Evolutionary conservation across 768 basidiomycete genomes (phyloP).

Genomic region (Obba rivulosa): DNA sequence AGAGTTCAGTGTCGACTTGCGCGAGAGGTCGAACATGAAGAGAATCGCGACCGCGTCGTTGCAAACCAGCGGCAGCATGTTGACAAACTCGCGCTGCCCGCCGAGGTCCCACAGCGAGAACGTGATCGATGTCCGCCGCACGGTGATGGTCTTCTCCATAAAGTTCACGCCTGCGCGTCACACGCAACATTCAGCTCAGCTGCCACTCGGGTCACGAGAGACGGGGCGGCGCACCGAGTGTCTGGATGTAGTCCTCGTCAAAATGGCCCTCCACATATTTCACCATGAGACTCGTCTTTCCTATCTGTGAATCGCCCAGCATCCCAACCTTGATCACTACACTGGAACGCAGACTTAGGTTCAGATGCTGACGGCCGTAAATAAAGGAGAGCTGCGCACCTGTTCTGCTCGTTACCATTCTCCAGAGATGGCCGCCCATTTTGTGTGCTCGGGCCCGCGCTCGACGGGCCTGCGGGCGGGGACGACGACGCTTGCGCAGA

Average conservation of each 20-base stretch:
- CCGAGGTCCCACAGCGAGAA: conserved; percentile 99
- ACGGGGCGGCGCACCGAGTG: conserved; percentile 64
- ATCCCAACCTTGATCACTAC: conserved; percentile 99
- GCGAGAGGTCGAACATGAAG: conserved; percentile 99
- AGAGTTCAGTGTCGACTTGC: conserved; percentile 95
- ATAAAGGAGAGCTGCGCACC: conserved; percentile 8
- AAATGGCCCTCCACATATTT: conserved; percentile 99
- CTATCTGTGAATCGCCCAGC: conserved; percentile 99
- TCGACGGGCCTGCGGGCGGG: conserved; percentile 13
- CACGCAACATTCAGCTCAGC: conserved; percentile 3
- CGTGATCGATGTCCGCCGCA: conserved; percentile 96
- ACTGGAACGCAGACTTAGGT: conserved; percentile 29
- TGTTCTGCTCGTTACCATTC: conserved; percentile 25
- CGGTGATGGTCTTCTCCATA: conserved; percentile 99
- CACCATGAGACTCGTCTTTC: conserved; percentile 99
- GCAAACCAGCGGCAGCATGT: conserved; percentile 97
- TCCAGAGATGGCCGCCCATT: conserved; percentile 14
- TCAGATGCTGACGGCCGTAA: not conserved
- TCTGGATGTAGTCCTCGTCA: conserved; percentile 99
- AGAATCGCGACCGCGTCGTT: conserved; percentile 99
- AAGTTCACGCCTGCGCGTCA: conserved; percentile 80
- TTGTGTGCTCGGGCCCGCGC: conserved; percentile 19
- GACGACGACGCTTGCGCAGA: conserved; percentile 22
- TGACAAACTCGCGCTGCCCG: conserved; percentile 97
- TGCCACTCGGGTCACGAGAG: not conserved